Base-by-base conservation (phyloP, 257 asterid species). In the Gentiana straminea region DNA sequence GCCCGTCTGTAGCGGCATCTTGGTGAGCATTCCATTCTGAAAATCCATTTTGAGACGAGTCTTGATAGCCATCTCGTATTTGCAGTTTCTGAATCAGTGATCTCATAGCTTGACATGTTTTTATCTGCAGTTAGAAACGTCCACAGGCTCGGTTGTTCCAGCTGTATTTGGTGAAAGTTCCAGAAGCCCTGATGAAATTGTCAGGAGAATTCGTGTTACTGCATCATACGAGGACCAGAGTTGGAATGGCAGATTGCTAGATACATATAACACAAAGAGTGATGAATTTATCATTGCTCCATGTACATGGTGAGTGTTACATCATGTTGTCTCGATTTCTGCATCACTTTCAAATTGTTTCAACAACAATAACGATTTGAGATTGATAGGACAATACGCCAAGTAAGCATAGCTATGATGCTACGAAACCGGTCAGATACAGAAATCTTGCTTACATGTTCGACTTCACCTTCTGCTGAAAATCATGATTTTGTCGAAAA, bases 391-490 rank as follows among this genome's bases (percentile, higher is more conserved):
- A 73, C 76, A 59, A 61, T 62, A 24, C 60, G 54, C 39, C 85
- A 75, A 64, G 59, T 65, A 60, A 74, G 49, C 57, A 65, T 77
- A 35, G 95, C 94, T 4, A 58, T 70, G 66, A 52, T 59, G 53
- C 78, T 78, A 64, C 89, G 77, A 71, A 59, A 64, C 58, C 89
- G 73, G 52, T 74, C 93, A 12, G 95, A 87, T 69, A 54, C 64
- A 51, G 97, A 91, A 73, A 80, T 87, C 66, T 89, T 91, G 35
- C 82, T 50, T 35, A 65, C 67, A 11, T 87, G 98, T 76, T 91
- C 98, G 34, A 68, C 98, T 62, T 91, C 98, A 39, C 98, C 98
- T 62, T 77, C 71, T 49, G 95, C 86, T 2, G 98, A 87, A 78
- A 76, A 64, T 64, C 88, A 92, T 44, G 88, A 81, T 67, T 91